Conservation (phyloP, 352 stramenopile species). For the Blastocystis sp. region DNA sequence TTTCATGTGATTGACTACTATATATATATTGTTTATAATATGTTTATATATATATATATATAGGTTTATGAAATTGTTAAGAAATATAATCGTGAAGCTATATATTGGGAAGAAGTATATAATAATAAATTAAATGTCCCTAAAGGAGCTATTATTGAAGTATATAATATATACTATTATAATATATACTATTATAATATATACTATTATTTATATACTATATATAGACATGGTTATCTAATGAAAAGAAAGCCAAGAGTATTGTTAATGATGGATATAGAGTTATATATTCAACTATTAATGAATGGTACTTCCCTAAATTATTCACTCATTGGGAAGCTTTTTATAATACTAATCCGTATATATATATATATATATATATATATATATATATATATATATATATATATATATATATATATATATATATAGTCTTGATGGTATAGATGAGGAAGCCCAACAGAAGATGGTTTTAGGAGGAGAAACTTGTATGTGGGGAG, state of each 20-base stretch:
- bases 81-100: conserved; percentile 35
- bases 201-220: no score
- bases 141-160: conserved; percentile 44
- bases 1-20: no score
- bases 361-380: no score
- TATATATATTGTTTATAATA: no score
- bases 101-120: conserved; percentile 52
- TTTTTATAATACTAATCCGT: conserved; percentile 47
- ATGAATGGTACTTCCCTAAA: conserved; percentile 52
- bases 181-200: no score
- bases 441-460: conserved; percentile 23
- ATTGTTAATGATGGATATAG: conserved; percentile 41
- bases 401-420: no score
- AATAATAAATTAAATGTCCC: conserved; percentile 40
- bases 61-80: conserved; percentile 37
- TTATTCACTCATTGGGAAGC: conserved; percentile 45
- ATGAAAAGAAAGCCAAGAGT: conserved; percentile 28
- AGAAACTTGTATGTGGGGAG: conserved; percentile 45
- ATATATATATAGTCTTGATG: no score
- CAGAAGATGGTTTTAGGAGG: conserved; percentile 44
- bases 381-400: no score
- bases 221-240: conserved; percentile 45
- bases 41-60: no score
- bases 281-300: conserved; percentile 36
- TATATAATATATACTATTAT: no score